Conservation (phyloP, 148 eudicot genomes). For the Fagopyrum homotropicum region DNA sequence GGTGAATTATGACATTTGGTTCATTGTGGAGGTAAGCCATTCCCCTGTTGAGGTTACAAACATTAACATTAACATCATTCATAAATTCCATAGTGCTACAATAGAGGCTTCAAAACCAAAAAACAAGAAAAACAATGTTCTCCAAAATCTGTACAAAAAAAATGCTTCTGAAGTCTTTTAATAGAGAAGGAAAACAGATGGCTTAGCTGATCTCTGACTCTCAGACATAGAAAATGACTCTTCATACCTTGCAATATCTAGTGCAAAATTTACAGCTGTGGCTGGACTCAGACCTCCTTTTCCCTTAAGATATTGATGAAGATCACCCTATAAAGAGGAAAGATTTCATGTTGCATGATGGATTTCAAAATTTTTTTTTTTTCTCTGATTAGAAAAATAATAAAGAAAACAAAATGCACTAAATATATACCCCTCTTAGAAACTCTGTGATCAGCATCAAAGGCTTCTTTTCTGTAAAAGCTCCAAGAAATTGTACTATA, state of each 20-base stretch:
- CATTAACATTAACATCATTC: background rate
- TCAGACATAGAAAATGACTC: background rate
- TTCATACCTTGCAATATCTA: slow-evolving; percentile 93
- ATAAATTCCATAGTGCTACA: background rate
- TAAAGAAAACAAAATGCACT: background rate
- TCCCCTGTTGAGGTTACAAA: slow-evolving; percentile 49
- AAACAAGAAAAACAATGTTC: background rate
- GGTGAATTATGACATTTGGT: slow-evolving; percentile 86
- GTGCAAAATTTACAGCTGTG: slow-evolving; percentile 76
- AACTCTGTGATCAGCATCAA: slow-evolving; percentile 92
- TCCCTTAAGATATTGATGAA: slow-evolving; percentile 81
- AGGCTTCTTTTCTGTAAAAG: slow-evolving; percentile 89
- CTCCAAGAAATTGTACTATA: slow-evolving; percentile 98
- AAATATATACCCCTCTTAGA: slow-evolving; percentile 63
- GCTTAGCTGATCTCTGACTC: too few relatives aligned
- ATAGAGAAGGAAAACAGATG: too few relatives aligned
- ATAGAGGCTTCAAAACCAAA: background rate
- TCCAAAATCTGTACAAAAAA: background rate
- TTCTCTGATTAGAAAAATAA: background rate
- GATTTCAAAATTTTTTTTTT: background rate
- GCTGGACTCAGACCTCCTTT: slow-evolving; percentile 81
- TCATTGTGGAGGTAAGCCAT: slow-evolving; percentile 97
- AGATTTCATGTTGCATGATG: background rate
- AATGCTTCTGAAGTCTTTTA: background rate
- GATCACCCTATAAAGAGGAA: slow-evolving; percentile 61